Base-by-base conservation (phyloP, 139 green algal genomes). In the Chlamydomonas sp. region DNA sequence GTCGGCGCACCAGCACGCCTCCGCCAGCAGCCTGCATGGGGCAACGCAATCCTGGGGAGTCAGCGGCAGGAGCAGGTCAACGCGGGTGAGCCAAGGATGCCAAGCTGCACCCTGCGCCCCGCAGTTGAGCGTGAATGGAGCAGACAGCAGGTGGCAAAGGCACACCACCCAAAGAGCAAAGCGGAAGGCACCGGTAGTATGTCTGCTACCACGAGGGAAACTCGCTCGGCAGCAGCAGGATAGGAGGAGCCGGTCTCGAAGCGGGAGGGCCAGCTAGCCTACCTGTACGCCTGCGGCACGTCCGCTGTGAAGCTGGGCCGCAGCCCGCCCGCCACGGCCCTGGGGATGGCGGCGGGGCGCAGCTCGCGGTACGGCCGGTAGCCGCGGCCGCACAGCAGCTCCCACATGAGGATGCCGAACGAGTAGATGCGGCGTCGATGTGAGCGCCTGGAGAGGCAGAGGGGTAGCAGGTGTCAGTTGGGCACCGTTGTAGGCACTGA, bases 351-450 rank as follows among this genome's bases (percentile, higher is more conserved):
- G 15, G 64, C 66, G 62, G 66, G 79, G 49, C 57, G n/a, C 49
- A 85, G 14, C 16, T 58, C 17, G 16, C 57, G n/a, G 79, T 85
- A 85, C 16, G 79, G 79, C 49, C 79, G 64, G 15, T 16, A 7
- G 66, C 79, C 79, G 0, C 66, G 64, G 66, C 79, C 66, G 66
- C 79, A 85, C 66, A 85, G 6, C 49, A 85, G 57, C 79, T 85
- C 79, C 67, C 79, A 85, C 64, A 85, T 77, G 79, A 85, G 57
- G 5, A 85, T 18, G 49, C 78, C 79, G 49, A 84, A 76, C 10
- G 64, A 17, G 49, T 58, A 84, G 3, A 75, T 5, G 64, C 57
- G 15, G 79, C 63, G 64, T 84, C 79, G 64, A 84, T 76, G 49
- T 64, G 79, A 8, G 63, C 31, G 49, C 49, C 79, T 84, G 78